Evolutionary conservation across 306 rosid species (phyloP), one percentile per base, ranked within the genome.

Genomic region (Casuarina equisetifolia): DNA sequence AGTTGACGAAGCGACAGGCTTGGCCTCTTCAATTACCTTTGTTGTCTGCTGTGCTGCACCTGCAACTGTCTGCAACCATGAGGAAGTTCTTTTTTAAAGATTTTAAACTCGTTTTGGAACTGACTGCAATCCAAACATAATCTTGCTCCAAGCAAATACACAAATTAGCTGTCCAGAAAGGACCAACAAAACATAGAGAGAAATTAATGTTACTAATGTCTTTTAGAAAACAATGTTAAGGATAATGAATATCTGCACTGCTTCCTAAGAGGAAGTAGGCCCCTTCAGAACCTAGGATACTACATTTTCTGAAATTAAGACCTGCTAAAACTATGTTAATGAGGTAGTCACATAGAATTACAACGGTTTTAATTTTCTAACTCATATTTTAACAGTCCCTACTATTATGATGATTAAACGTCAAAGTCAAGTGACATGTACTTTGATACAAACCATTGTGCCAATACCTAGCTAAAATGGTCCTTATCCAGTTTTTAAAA

Each of bases 11-110:
- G 97, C 99, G 79, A 95, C 83, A 38, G 98, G 97, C 84, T 85
- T 90, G 69, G 90, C 96, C 48, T 51, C 98, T 88, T 92, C 97
- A 76, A 95, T 89, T 77, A 90, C 94, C 83, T 86, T 90, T 63
- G 87, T 69, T 3, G 97, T 88, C 90, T 90, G 93, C 76, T 91
- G 86, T 20, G 97, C 97, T 67, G 94, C 97, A 83, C 86, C 97
- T 50, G 79, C 83, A 49, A 94, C 89, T 68, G 93, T 92, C 99
- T 95, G 88, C 76, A 78, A 83, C 84, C 84, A 83, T 74, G 35
- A 35, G 38, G 70, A 10, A 12, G 76, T 55, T 77, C 66, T 51
- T 25, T 59, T 69, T 70, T 25, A 25, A 75, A 35, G 70, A 61
- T 20, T 52, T 8, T 25, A 74, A 42, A 50, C 74, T 70, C 51